Evolutionary conservation across 768 basidiomycete genomes (phyloP).

Genomic region (Crepidotus variabilis): DNA sequence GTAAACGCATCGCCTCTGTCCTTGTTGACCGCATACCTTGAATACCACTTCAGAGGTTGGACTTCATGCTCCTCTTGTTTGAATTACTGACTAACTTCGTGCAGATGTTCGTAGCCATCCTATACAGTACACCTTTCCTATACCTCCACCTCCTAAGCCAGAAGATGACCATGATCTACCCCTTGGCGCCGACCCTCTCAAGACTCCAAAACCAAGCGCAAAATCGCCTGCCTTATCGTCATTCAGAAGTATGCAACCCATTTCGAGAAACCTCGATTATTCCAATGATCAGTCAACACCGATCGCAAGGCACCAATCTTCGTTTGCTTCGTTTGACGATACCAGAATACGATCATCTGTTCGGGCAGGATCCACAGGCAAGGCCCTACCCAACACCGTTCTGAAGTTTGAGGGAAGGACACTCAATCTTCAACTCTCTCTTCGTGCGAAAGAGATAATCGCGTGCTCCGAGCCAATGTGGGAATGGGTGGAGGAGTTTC

Average conservation of each 20-base stretch:
- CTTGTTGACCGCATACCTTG: constrained; percentile 52
- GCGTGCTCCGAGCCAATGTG: constrained; percentile 77
- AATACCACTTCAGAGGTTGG: constrained; percentile 60
- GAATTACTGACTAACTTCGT: not conserved
- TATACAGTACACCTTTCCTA: constrained; percentile 54
- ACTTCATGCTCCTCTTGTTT: constrained; percentile 2
- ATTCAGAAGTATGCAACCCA: not conserved
- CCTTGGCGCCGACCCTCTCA: constrained; percentile 4
- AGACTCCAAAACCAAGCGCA: not conserved
- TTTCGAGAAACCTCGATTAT: not conserved
- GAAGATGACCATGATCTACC: constrained; percentile 10
- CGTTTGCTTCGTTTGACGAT: constrained; percentile 45
- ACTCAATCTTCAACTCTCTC: constrained; percentile 59
- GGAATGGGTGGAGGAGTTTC: constrained; percentile 64
- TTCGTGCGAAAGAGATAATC: constrained; percentile 61
- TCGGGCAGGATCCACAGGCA: not conserved
- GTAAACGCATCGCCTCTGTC: constrained; percentile 66
- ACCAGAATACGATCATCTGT: constrained; percentile 21
- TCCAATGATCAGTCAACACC: not conserved
- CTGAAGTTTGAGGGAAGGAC: constrained; percentile 54
- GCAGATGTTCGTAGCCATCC: constrained; percentile 67
- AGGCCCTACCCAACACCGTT: constrained; percentile 45
- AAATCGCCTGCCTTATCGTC: not conserved
- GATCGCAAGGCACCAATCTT: constrained; percentile 28
- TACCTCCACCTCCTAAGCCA: constrained; percentile 23